Evolutionary conservation across 2,329 filamentous ascomycete genomes (phyloP).

Genomic region (Arthrobotrys musiformis): DNA sequence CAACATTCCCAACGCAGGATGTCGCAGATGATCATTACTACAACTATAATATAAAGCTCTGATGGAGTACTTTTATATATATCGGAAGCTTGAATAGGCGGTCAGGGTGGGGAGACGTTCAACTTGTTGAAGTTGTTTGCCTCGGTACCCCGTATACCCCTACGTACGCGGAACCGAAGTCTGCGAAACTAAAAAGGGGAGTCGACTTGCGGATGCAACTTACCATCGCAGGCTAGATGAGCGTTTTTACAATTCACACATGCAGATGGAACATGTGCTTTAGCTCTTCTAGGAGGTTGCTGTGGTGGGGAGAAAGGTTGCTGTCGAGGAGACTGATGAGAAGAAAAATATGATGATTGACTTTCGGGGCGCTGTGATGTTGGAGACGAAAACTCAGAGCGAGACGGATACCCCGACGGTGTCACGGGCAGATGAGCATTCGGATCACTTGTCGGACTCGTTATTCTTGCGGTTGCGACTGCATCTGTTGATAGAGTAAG

Average conservation of each 20-base stretch:
- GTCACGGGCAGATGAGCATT: slow-evolving; percentile 37
- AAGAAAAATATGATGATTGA: slow-evolving; percentile 58
- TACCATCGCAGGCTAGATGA: slow-evolving; percentile 73
- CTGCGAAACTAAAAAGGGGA: slow-evolving; percentile 14
- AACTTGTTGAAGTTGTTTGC: background rate
- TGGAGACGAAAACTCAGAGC: slow-evolving; percentile 50
- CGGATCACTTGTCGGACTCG: slow-evolving; percentile 36
- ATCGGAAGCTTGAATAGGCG: background rate
- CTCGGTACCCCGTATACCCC: slow-evolving; percentile 17
- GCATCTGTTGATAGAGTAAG: slow-evolving; percentile 52
- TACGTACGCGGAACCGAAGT: slow-evolving; percentile 13
- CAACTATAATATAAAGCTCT: slow-evolving; percentile 5
- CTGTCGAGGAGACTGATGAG: slow-evolving; percentile 49
- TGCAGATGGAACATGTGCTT: slow-evolving; percentile 84
- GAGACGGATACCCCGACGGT: slow-evolving; percentile 48
- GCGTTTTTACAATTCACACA: slow-evolving; percentile 88
- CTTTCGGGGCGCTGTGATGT: slow-evolving; percentile 56
- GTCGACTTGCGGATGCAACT: slow-evolving; percentile 28
- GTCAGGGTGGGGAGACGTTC: background rate
- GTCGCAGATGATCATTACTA: slow-evolving; percentile 33
- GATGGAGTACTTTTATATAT: slow-evolving; percentile 29
- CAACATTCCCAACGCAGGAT: slow-evolving; percentile 45
- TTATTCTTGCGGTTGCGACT: slow-evolving; percentile 53
- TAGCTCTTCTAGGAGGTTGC: slow-evolving; percentile 72
- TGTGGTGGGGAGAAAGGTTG: slow-evolving; percentile 70